Conservation (phyloP, 2,329 filamentous ascomycete genomes). For the Alternaria longipes region DNA sequence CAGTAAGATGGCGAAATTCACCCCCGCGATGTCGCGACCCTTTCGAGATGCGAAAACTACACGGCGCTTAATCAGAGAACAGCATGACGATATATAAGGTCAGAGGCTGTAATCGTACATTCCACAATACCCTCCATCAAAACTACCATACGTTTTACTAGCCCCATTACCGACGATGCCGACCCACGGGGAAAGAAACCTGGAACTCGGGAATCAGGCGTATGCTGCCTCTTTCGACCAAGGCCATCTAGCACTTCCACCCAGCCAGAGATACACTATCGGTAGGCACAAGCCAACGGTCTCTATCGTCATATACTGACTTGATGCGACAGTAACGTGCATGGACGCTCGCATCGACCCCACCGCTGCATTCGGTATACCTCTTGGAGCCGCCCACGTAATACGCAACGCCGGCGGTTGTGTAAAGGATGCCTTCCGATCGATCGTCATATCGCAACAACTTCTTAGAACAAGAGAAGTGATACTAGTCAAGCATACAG, state of each 20-base stretch:
- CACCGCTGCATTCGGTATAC: conserved; percentile 72
- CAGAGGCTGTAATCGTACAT: neutral
- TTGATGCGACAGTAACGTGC: conserved; percentile 67
- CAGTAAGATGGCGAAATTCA: conserved; percentile 9
- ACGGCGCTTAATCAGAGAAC: neutral
- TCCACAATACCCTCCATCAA: neutral
- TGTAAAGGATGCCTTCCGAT: conserved; percentile 74
- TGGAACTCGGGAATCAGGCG: conserved; percentile 65
- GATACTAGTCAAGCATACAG: conserved; percentile 76
- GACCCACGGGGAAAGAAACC: conserved; percentile 62
- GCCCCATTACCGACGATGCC: conserved; percentile 43
- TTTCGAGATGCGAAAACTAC: neutral
- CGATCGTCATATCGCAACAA: conserved; percentile 80
- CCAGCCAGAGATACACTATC: conserved; percentile 73
- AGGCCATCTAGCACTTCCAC: conserved; percentile 72
- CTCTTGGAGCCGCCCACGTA: conserved; percentile 79
- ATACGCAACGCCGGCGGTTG: conserved; percentile 73
- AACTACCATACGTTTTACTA: neutral
- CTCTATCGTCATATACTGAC: neutral
- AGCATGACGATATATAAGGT: conserved; percentile 7
- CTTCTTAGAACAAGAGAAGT: conserved; percentile 80
- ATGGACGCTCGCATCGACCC: conserved; percentile 82
- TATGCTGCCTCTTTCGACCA: conserved; percentile 70
- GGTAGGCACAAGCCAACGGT: conserved; percentile 52
- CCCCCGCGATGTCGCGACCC: conserved; percentile 2